Percentiles rank a stretch among this genome's conserved stretches.
Conservation (phyloP, 345 rosid genomes). For the Eucalyptus caleyi region DNA sequence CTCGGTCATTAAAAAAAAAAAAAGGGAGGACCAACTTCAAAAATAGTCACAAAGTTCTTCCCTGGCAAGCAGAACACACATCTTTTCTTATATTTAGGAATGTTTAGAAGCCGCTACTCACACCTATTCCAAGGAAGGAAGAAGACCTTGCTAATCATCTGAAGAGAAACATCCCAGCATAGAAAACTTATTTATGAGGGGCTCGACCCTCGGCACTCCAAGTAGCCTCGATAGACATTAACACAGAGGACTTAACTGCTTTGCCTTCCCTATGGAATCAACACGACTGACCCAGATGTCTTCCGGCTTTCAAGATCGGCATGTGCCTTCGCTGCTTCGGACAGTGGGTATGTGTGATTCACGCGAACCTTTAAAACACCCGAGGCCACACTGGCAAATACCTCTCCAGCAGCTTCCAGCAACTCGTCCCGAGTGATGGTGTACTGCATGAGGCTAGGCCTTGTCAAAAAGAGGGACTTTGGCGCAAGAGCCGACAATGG, state of each 20-base stretch:
- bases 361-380: slow-evolving; percentile 51
- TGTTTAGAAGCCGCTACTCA: not conserved
- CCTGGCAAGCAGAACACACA: not conserved
- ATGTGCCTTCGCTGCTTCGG: slow-evolving; percentile 67
- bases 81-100: not conserved
- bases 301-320: slow-evolving; percentile 61
- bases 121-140: not conserved
- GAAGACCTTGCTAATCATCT: not conserved
- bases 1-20: too few species aligned
- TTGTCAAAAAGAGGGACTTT: slow-evolving; percentile 70
- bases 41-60: not conserved
- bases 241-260: not conserved
- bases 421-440: slow-evolving; percentile 61
- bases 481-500: slow-evolving; percentile 60
- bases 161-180: not conserved
- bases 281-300: slow-evolving; percentile 69
- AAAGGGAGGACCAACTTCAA: not conserved
- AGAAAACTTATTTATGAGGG: not conserved
- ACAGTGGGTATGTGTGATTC: slow-evolving; percentile 66
- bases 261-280: slow-evolving; percentile 36
- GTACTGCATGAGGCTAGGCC: slow-evolving; percentile 76
- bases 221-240: not conserved
- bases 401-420: slow-evolving; percentile 64
- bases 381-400: slow-evolving; percentile 46
- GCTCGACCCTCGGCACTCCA: not conserved